These are phyloP conservation scores for Sugiyamaella qingdaonensis DNA, from an alignment of 805 yeast species.

Conservation along the genomic window DNA sequence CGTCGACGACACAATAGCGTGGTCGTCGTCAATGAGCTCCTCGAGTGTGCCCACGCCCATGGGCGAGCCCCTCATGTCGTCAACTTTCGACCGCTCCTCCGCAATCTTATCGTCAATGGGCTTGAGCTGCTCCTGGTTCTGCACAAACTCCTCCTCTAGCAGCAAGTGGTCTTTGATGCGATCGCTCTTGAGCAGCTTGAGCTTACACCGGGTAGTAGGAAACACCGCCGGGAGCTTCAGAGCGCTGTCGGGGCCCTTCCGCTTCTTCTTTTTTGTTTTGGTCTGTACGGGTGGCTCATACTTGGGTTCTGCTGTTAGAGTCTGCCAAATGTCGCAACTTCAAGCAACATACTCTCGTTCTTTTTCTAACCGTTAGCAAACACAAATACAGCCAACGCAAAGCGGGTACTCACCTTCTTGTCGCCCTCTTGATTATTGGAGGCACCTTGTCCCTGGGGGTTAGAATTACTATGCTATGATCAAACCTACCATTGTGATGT, in stretches of 20 bases:
- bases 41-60: conserved; percentile 95
- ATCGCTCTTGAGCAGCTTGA: conserved; percentile 86
- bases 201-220: conserved; percentile 91
- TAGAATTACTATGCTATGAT: neutral
- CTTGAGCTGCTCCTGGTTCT: conserved; percentile 89
- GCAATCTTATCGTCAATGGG: conserved; percentile 96
- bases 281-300: conserved; percentile 98
- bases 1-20: conserved; percentile 93
- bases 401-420: conserved; percentile 29
- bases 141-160: conserved; percentile 92
- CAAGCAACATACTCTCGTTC: conserved; percentile 29
- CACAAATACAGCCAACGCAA: neutral
- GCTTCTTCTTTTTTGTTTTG: conserved; percentile 80
- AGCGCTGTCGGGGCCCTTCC: conserved; percentile 85
- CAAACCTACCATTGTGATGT: neutral
- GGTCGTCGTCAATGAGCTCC: conserved; percentile 97
- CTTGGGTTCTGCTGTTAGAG: conserved; percentile 65
- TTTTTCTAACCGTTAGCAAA: conserved; percentile 21
- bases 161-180: conserved; percentile 94
- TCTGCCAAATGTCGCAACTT: neutral
- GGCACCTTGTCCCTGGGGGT: conserved; percentile 32
- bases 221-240: conserved; percentile 81
- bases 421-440: conserved; percentile 29
- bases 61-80: conserved; percentile 93
- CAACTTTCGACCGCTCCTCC: conserved; percentile 92